Base-by-base conservation (phyloP, 2,329 filamentous ascomycete species). In the Didymosphaeria variabile region DNA sequence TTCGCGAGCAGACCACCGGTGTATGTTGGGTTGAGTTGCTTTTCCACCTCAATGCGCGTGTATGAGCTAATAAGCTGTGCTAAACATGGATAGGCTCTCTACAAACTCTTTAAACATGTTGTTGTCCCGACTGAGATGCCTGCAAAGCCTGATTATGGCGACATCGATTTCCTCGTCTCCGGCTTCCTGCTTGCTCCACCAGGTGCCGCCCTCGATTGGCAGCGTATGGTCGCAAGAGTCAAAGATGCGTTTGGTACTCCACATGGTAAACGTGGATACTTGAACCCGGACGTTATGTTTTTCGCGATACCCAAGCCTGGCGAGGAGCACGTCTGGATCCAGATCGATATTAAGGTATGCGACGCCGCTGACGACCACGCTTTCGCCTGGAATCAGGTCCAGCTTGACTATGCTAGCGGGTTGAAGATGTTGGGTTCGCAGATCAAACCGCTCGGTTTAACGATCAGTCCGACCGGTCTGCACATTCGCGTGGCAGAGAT, bases 321-420 rank as follows among this genome's bases (percentile, higher is more conserved):
- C 6, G 54, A 59, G 12, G 49, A 57, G 10, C 55, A 64, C 3
- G 63, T 66, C 23, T 70, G 57, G 55, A 59, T 72, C 15, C 70
- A 75, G 49, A 60, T 75, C 23, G 72, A 74, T 19, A 54, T 73
- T 62, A 73, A 73, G 34, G 54, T 73, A 2, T 70, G 65, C 59
- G 65, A 66, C 38, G 60, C 57, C 19, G 55, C 59, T 1, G 55
- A 66, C 21, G 10, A 54, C 29, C 42, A 57, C 19, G 4, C 63
- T 1, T 75, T 73, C 31, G 57, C 61, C 8, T 75, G 71, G 72
- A 21, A 55, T n/a, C 44, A 49, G 1, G 73, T 74, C 19, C 62
- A 65, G 52, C 55, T 67, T 8, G 59, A 66, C 34, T 72, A 73
- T 49, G 69, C 70, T 3, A 73, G 67, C 7, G 65, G 62, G 5